Evolutionary conservation across 2,329 filamentous ascomycete genomes (phyloP), one percentile per base, ranked within the genome.

Genomic region (Aspergillus caelatus): DNA sequence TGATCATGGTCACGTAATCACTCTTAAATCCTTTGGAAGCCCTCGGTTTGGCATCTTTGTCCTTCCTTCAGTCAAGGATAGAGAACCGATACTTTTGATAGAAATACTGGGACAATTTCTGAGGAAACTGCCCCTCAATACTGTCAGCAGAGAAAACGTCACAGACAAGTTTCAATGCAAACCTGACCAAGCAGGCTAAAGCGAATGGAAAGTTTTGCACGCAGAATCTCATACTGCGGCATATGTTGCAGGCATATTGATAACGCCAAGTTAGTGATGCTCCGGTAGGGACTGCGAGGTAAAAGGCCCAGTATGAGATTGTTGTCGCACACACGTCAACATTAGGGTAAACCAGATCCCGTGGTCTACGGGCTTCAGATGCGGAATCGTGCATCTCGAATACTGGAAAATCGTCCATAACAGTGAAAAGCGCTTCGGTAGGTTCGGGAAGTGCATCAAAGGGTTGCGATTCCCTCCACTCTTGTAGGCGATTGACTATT

Each of bases 201-300:
- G 52, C 10, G n/a, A 55, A 55, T 16, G 52, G 52, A 26, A 55
- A 55, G n/a, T 55, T 55, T 30, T 55, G 32, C n/a, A 55, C 52
- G 21, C 52, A 55, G 34, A 55, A 55, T 16, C 52, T 39, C 52
- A 55, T 55, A 32, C 52, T 55, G 52, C 52, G 52, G 32, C 52
- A 55, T 2, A 55, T 55, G 7, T 55, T 55, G 21, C 32, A 39
- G 21, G 52, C 52, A 39, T 34, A 55, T 30, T 55, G 32, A 11
- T 55, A 39, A n/a, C 34, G 32, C 52, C 52, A 55, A 11, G 32
- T 26, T 4, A 26, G 52, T 4, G 52, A 39, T 12, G 10, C 21
- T 10, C 52, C 52, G 8, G n/a, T 23, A 26, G 52, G 32, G 16
- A 55, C n/a, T 9, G 52, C 10, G 6, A 55, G 34, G 32, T 23